Evolutionary conservation across 108 stramenopile genomes (phyloP), one percentile per base, ranked within the genome.

Genomic region (Cyclostephanos tholiformis): DNA sequence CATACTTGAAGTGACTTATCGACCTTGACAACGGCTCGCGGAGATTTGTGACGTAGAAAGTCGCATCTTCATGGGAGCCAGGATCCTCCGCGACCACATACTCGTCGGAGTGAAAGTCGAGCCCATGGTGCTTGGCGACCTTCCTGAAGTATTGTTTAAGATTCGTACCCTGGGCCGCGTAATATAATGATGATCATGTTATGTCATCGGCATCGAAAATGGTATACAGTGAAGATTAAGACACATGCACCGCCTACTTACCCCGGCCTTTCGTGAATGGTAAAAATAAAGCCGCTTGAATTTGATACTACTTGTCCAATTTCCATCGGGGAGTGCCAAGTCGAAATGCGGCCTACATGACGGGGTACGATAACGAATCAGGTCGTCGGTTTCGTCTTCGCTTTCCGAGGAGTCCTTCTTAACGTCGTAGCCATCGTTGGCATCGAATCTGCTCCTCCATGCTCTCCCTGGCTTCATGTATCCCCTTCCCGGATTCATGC

Each of bases 201-300:
- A 32, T 2, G 32, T 32, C 4, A 32, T 32, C 32, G 32, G 32
- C 32, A 32, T 32, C 32, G 4, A 32, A 32, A 32, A 32, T 32
- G 4, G 32, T 32, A 32, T 32, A 4, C 32, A 4, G 4, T 32
- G 32, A 4, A 32, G 32, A 32, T 32, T 32, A 32, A 32, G 32
- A 4, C 32, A 4, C 32, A 25, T 59, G 29, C 29, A 59, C 19
- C 7, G 27, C 57, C 4, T 30, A 57, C 59, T 60, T 6, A 60
- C 59, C 59, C 59, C 59, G 32, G 59, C 59, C 32, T 59, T 59
- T 30, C 81, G 38, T 44, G 81, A 65, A 27, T 82, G 81, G 14
- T 82, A 82, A 51, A 82, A 77, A 58, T 78, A 74, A 12, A 82
- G 68, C 14, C 74, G 58, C 36, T 56, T 82, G 29, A 82, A 81